A percentile compares a stretch with the other conserved stretches of the same genome.
These are phyloP conservation scores for Potentilla sterilis DNA, from an alignment of 306 rosid species.

Conservation along the genomic window DNA sequence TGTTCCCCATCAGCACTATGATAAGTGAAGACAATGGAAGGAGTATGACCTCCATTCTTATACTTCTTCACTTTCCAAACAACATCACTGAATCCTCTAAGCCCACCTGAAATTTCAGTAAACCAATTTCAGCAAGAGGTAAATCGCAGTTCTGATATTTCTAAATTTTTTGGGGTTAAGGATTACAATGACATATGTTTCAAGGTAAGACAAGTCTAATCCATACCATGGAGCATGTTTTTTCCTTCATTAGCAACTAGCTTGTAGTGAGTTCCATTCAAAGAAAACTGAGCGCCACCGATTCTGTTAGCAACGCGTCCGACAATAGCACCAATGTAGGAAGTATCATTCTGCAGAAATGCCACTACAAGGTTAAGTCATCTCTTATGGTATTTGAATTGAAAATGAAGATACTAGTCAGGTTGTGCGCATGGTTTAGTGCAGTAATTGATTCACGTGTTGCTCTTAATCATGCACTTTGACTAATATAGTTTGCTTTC, in stretches of 20 bases:
- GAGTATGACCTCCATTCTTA: conserved; percentile 41
- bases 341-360: conserved; percentile 54
- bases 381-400: not conserved
- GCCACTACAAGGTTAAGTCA: not conserved
- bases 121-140: conserved; percentile 6
- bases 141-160: not conserved
- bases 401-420: not conserved
- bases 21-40: conserved; percentile 61
- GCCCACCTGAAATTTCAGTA: conserved; percentile 53
- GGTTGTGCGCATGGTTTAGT: not conserved
- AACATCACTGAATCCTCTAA: conserved; percentile 75
- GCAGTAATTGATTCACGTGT: not conserved
- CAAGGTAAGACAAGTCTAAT: not conserved
- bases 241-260: conserved; percentile 69
- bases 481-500: not conserved
- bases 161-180: not conserved
- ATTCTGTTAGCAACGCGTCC: conserved; percentile 90
- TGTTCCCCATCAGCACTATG: conserved; percentile 77
- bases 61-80: conserved; percentile 64
- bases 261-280: conserved; percentile 60
- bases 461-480: not conserved
- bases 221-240: conserved; percentile 71
- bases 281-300: conserved; percentile 71
- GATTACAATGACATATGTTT: not conserved
- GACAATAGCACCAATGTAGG: conserved; percentile 66